Base-by-base conservation (phyloP, 2,329 filamentous ascomycete species). In the Pseudogymnoascus sp. region DNA sequence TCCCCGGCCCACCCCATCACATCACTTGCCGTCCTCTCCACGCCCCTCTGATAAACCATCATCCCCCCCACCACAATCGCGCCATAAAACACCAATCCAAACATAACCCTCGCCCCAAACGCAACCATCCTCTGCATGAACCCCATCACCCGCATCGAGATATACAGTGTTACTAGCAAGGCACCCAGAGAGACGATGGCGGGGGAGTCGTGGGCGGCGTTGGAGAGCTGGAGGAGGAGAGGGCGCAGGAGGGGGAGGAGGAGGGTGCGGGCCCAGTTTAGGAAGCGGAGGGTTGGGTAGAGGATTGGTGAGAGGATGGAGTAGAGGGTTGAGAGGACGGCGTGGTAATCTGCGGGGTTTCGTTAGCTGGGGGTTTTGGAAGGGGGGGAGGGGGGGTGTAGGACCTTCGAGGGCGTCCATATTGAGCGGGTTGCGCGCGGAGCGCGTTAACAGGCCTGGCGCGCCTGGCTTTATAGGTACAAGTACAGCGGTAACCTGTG, bases 21-120 rank as follows among this genome's bases (percentile, higher is more conserved):
- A 39, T 60, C 57, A 3, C 16, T 4, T 16, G 11, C 57, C 57
- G 57, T 37, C 57, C 57, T 60, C 57, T 60, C 57, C 31, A 60
- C 57, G 2, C 57, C 57, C 57, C 57, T 60, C 57, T 60, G 57
- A 37, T 37, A 60, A 21, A 60, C 57, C 31, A 36, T 36, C 31
- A 39, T 39, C 3, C 57, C 57, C 8, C 26, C 6, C 57, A 60
- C 57, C 4, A 39, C 57, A 21, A 60, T 16, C 31, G 36, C 57
- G 31, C 57, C 57, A 60, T 60, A 60, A 60, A 60, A 60, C 31
- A 36, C 57, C n/a, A 60, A 5, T 1, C 16, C 21, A 21, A 60
- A 36, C 0, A 60, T 16, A 8, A 60, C 1, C 57, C 57, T 6
- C 31, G 31, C 36, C 18, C 31, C 57, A 36, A 36, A 60, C 31